Evolutionary conservation across 2,329 filamentous ascomycete species (phyloP).

Genomic region (Mycosphaerella arachidis): DNA sequence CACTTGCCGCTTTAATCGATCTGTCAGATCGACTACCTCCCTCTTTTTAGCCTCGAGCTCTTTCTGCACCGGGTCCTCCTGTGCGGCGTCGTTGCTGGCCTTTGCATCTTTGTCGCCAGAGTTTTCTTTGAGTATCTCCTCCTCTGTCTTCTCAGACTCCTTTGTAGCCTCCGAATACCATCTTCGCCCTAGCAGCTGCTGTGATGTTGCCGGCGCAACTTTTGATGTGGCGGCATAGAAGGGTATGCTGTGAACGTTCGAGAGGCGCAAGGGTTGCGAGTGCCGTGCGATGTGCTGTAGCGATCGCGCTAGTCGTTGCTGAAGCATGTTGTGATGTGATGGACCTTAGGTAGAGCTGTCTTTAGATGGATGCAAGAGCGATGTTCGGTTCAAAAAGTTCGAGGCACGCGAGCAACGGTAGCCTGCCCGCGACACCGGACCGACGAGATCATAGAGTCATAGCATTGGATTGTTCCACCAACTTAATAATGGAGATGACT

Average conservation of each 20-base stretch:
- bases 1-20: slow-evolving; percentile 88
- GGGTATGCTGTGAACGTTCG: slow-evolving; percentile 33
- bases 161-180: slow-evolving; percentile 41
- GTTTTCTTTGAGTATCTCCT: slow-evolving; percentile 35
- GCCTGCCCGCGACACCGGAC: not conserved
- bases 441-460: not conserved
- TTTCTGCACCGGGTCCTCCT: slow-evolving; percentile 53
- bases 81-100: slow-evolving; percentile 39
- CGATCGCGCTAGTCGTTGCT: slow-evolving; percentile 48
- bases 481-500: not conserved
- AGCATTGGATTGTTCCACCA: not conserved
- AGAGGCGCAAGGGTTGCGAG: slow-evolving; percentile 15
- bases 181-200: slow-evolving; percentile 33
- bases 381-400: not conserved
- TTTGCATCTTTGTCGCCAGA: slow-evolving; percentile 35
- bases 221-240: slow-evolving; percentile 23
- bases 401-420: not conserved
- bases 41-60: slow-evolving; percentile 68
- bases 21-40: slow-evolving; percentile 80
- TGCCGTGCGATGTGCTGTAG: slow-evolving; percentile 36
- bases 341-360: not conserved
- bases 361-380: slow-evolving; percentile 6
- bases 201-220: slow-evolving; percentile 29
- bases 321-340: slow-evolving; percentile 39
- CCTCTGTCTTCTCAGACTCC: slow-evolving; percentile 40